These are phyloP conservation scores for Pythium coloratum DNA, from an alignment of 352 stramenopile genomes.

Conservation along the genomic window DNA sequence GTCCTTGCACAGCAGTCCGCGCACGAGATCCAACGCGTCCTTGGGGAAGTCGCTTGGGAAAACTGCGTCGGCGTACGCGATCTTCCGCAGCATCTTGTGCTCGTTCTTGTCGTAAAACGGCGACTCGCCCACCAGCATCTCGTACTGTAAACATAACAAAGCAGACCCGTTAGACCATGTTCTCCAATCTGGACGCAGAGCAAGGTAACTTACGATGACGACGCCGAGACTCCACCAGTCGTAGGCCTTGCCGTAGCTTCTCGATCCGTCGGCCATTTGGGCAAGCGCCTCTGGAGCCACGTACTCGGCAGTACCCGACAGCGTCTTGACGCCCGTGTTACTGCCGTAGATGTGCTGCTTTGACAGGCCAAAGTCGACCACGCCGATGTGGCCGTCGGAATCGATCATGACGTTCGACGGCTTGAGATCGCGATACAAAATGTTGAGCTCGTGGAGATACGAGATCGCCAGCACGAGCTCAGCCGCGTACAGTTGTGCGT, in stretches of 20 bases:
- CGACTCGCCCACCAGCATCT: conserved; percentile 85
- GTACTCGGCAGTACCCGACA: conserved; percentile 87
- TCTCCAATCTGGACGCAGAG: no score
- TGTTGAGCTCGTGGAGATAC: conserved; percentile 89
- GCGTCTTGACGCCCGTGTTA: conserved; percentile 82
- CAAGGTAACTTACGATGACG: conserved; percentile 64
- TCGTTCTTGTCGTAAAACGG: conserved; percentile 90
- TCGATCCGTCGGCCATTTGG: conserved; percentile 74
- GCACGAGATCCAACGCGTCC: conserved; percentile 75
- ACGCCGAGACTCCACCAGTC: conserved; percentile 90
- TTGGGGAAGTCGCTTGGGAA: conserved; percentile 78
- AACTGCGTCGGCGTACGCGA: conserved; percentile 73
- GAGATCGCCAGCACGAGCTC: conserved; percentile 88
- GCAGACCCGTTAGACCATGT: background rate
- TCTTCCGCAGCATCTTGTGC: conserved; percentile 85
- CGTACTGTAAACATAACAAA: conserved; percentile 53
- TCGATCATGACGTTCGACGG: conserved; percentile 91
- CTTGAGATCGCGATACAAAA: conserved; percentile 87
- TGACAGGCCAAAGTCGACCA: conserved; percentile 88
- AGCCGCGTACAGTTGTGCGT: conserved; percentile 76
- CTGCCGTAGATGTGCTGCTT: conserved; percentile 90
- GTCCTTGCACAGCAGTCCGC: conserved; percentile 73
- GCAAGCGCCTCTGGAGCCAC: conserved; percentile 82
- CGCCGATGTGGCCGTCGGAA: conserved; percentile 83
- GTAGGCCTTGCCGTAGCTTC: conserved; percentile 88